These are phyloP conservation scores for Solanum microdontum DNA, from an alignment of 257 asterid genomes.

Conservation along the genomic window DNA sequence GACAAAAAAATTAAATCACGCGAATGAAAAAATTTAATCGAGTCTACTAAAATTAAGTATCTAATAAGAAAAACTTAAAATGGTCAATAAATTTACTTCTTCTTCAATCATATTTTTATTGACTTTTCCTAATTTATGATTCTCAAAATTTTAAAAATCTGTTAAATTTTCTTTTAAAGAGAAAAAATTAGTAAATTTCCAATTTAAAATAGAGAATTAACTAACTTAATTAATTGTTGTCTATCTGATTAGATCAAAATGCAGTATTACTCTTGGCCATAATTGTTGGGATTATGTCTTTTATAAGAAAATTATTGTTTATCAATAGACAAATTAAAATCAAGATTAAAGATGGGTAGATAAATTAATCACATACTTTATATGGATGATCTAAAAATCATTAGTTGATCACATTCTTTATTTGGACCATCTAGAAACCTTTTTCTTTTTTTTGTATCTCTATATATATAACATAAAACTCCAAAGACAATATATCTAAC, in stretches of 20 bases:
- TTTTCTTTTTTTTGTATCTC: not conserved
- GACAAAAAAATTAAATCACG: rapidly evolving
- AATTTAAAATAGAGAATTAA: not conserved
- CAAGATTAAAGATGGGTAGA: slow-evolving; percentile 4
- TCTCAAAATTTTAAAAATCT: not conserved
- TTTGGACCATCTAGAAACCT: not conserved
- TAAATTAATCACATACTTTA: slow-evolving; percentile 10
- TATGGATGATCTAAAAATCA: not conserved
- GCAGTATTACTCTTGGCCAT: not conserved
- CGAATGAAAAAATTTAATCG: too few relatives aligned
- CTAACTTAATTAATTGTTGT: not conserved
- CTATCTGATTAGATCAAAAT: not conserved
- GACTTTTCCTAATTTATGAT: not conserved
- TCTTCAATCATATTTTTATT: not conserved
- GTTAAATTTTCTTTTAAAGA: not conserved
- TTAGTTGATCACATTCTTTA: not conserved
- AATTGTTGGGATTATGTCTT: not conserved
- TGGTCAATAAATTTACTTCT: not conserved
- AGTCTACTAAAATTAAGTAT: not conserved
- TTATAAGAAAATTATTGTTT: not conserved
- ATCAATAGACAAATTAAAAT: not conserved
- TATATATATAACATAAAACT: not conserved
- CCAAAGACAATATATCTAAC: not conserved
- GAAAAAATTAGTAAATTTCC: not conserved
- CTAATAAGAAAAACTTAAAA: not conserved